Evolutionary conservation across 805 yeast species (phyloP), one percentile per base, ranked within the genome.

Genomic region (Cyberlindnera nakhonratchasimensis): DNA sequence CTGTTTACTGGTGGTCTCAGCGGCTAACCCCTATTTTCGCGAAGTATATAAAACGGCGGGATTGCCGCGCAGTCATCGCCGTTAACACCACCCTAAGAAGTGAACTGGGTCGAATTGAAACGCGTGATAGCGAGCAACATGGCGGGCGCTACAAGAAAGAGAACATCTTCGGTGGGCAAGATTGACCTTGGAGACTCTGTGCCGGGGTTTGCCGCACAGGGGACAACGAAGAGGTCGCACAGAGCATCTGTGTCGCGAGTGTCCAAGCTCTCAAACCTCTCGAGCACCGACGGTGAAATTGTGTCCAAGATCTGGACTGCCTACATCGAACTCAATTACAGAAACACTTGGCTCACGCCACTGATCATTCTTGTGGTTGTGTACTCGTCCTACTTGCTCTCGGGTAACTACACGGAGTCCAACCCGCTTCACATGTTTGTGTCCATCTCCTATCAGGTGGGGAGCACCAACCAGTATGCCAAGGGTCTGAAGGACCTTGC

Each of bases 401-500:
- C 86, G 2, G 79, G 78, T 17, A 77, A 83, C 52, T 71, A 70
- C 42, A 71, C 86, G 0, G 66, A 67, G 29, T 58, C 79, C 17
- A 87, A 86, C 60, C 75, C 78, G 3, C 64, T 88, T 44, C 79
- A 76, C 54, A 71, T 70, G 62, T 80, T 86, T 63, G 71, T 88
- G 29, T 62, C 75, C 5, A 70, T 85, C 12, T 80, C 93, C 0
- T 85, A 88, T 58, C 70, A 70, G 36, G 71, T 80, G 32, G 77
- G 70, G 18, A 80, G 75, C 21, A 72, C 86, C 1, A 75, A 79
- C 40, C 78, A 76, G 40, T 93, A 90, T 61, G 97, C 86, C 21
- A 93, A 93, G 65, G 99, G 99, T 43, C 68, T 60, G 34, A 79
- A 80, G 55, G 99, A 93, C 65, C 75, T 89, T 51, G 72, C 72